Percentiles rank a stretch among this genome's conserved stretches.
phyloP scores from a whole-genome alignment of 257 asterid species.

The Solanum bulbocastanum region DNA sequence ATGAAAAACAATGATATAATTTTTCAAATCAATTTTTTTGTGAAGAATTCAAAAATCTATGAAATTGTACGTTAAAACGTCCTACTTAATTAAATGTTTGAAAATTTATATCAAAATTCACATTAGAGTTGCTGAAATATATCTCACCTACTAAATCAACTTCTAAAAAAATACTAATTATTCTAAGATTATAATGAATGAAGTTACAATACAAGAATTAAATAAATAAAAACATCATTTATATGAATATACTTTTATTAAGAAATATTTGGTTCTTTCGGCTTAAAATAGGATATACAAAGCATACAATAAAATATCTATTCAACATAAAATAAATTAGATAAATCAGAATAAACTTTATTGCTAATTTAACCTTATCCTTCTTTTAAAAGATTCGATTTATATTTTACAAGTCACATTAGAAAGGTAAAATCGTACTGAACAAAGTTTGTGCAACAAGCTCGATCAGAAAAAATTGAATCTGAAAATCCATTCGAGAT shows the following conservation, averaged over 20 bases:
- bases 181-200: neutral
- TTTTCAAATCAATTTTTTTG: too few species aligned
- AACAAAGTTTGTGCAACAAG: accelerated
- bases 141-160: neutral
- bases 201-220: neutral
- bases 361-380: neutral
- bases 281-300: neutral
- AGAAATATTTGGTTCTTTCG: neutral
- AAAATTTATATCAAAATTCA: neutral
- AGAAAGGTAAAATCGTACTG: neutral
- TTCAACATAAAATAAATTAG: neutral
- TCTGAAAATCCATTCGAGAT: neutral
- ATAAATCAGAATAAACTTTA: neutral
- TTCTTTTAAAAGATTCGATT: neutral
- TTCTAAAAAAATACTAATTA: neutral
- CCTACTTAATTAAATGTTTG: neutral
- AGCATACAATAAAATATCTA: neutral
- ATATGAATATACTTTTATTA: neutral
- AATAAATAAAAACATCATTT: neutral
- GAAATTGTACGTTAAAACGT: too few species aligned
- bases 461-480: neutral
- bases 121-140: neutral
- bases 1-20: neutral
- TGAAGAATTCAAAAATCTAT: too few species aligned
- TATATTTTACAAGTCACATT: neutral